Percentiles rank a stretch among this genome's conserved stretches.
These are phyloP conservation scores for Populus deltoides DNA, from an alignment of 345 rosid genomes.

Conservation along the genomic window DNA sequence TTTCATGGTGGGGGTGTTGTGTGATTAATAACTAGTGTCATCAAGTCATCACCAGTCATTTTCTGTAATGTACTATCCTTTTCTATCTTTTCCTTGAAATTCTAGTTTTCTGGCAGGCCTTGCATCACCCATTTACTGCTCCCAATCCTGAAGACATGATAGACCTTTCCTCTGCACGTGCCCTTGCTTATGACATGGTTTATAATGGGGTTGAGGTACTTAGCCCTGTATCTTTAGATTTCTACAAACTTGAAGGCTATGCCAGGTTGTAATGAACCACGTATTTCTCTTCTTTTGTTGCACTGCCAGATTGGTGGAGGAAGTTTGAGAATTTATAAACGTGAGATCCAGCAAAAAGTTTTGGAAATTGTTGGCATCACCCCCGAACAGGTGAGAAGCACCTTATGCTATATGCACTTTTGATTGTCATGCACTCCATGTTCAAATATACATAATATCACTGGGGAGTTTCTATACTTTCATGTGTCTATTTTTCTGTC, in stretches of 20 bases:
- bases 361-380: conserved; percentile 80
- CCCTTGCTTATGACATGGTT: conserved; percentile 97
- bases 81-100: conserved; percentile 6
- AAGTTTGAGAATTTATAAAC: conserved; percentile 90
- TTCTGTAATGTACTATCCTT: neutral
- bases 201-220: conserved; percentile 94
- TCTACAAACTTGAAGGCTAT: conserved; percentile 3
- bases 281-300: neutral
- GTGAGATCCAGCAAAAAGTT: conserved; percentile 83
- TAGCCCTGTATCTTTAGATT: neutral
- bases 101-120: conserved; percentile 48
- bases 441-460: neutral
- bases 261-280: neutral
- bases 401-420: neutral
- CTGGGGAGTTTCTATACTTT: neutral
- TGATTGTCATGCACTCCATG: neutral
- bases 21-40: neutral
- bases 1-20: neutral
- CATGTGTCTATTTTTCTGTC: neutral
- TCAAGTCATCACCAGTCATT: neutral
- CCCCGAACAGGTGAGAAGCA: conserved; percentile 55
- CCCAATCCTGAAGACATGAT: conserved; percentile 87
- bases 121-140: conserved; percentile 98
- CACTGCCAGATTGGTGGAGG: conserved; percentile 90
- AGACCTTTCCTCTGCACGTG: conserved; percentile 82